Conservation (phyloP, 768 basidiomycete species). For the Strobilomyces echinocephalus region DNA sequence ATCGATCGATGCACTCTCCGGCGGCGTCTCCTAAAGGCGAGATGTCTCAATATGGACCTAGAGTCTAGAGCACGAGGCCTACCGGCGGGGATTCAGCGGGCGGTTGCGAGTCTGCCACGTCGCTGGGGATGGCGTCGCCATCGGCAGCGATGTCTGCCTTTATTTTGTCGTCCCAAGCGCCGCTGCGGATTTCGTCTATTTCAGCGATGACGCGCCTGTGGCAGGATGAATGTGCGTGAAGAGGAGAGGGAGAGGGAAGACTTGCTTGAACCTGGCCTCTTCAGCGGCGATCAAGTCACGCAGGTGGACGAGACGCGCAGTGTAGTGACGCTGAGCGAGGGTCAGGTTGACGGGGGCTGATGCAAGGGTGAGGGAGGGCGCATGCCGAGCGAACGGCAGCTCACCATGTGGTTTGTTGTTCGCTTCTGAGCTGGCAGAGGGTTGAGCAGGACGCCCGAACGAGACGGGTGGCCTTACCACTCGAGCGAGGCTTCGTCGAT, state of each 20-base stretch:
- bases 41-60: neutral
- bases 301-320: slow-evolving; percentile 65
- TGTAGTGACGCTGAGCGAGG: slow-evolving; percentile 74
- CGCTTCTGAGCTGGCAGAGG: slow-evolving; percentile 40
- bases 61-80: neutral
- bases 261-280: slow-evolving; percentile 76
- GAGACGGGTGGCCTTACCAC: slow-evolving; percentile 38
- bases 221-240: neutral
- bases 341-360: slow-evolving; percentile 60
- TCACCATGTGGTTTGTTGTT: slow-evolving; percentile 52
- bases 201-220: slow-evolving; percentile 61
- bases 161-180: slow-evolving; percentile 57
- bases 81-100: slow-evolving; percentile 7
- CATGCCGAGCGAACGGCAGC: neutral
- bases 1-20: slow-evolving; percentile 2
- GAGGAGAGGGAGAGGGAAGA: neutral
- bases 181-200: slow-evolving; percentile 71
- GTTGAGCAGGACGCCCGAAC: too few species aligned
- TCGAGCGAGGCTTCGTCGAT: slow-evolving; percentile 67
- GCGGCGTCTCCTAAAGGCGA: slow-evolving; percentile 12
- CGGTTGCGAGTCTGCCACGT: neutral
- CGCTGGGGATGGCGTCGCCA: slow-evolving; percentile 3
- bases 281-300: slow-evolving; percentile 65
- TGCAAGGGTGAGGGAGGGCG: slow-evolving; percentile 3
- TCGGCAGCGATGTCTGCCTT: slow-evolving; percentile 28